Base-by-base conservation (phyloP, 2,329 filamentous ascomycete genomes). In the Magnaporthiopsis rhizophila region DNA sequence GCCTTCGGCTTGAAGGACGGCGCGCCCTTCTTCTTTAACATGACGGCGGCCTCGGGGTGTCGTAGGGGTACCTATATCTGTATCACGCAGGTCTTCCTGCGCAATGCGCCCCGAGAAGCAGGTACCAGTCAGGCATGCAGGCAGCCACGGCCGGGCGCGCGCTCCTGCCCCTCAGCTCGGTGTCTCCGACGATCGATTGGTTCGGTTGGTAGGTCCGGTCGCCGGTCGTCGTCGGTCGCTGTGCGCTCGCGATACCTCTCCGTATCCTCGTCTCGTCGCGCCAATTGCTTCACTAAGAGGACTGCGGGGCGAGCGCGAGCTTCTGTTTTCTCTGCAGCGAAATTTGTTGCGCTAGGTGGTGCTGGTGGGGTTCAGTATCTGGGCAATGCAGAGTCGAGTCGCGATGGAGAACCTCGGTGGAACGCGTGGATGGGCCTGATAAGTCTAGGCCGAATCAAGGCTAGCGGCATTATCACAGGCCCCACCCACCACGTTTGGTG, bases 1-100 rank as follows among this genome's bases (percentile, higher is more conserved):
- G 85, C 84, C 77, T 89, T 91, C 59, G 89, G 89, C 73, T 89
- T 89, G 78, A 92, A 91, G 77, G 80, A 80, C 65, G 81, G 77
- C 69, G 81, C 81, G 69, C 81, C 79, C 76, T 90, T 89, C 77
- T 90, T 90, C 75, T 83, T 86, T 80, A 89, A 88, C 69, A 77
- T 80, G 77, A 68, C 26, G 45, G 6, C 45, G 8, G 45, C 1
- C 13, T 53, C 45, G 21, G 21, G 21, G 21, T 4, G 21, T 24
- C n/a, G 13, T 45, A 45, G 8, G 18, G 8, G 45, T 53, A 18
- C 18, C 6, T 50, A 53, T 12, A 36, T 9, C 34, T 53, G 21
- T 24, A 21, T 53, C n/a, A 3, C 45, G 21, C 45, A 21, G 18
- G 1, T 24, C 45, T 21, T 53, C 9, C 21, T 53, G 18, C 13